Conservation (phyloP, 202 grass and related monocot genomes). For the Musa balbisiana region DNA sequence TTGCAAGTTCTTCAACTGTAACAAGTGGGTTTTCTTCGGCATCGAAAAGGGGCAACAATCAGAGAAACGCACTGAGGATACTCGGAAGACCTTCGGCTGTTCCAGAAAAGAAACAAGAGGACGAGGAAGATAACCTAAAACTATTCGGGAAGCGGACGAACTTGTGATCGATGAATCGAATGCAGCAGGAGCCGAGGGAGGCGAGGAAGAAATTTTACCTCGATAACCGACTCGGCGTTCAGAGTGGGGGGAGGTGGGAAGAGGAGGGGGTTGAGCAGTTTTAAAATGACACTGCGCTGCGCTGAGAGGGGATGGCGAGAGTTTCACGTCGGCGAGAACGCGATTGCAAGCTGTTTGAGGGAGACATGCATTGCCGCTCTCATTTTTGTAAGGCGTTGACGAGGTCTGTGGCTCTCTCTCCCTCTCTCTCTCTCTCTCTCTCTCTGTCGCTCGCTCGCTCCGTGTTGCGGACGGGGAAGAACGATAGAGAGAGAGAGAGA, state of each 20-base stretch:
- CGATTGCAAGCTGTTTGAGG: slow-evolving; percentile 1
- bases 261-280: not conserved
- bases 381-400: slow-evolving; percentile 8
- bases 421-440: too few relatives aligned
- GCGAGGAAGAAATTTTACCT: not conserved
- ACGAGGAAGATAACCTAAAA: not conserved
- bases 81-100: too few relatives aligned
- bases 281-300: not conserved
- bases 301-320: slow-evolving; percentile 1
- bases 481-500: too few relatives aligned
- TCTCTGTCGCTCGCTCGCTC: too few relatives aligned
- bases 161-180: not conserved
- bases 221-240: not conserved
- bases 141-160: not conserved
- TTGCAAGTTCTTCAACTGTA: too few relatives aligned
- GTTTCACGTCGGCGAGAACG: slow-evolving; percentile 2
- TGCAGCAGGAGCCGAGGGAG: not conserved
- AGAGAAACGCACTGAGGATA: too few relatives aligned
- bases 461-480: too few relatives aligned
- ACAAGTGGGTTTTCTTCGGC: too few relatives aligned
- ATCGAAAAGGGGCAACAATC: too few relatives aligned
- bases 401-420: not conserved
- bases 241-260: not conserved
- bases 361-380: not conserved
- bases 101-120: not conserved